Percentiles rank a stretch among this genome's conserved stretches.
phyloP scores from a whole-genome alignment of 345 rosid species.

The Turnera subulata region DNA sequence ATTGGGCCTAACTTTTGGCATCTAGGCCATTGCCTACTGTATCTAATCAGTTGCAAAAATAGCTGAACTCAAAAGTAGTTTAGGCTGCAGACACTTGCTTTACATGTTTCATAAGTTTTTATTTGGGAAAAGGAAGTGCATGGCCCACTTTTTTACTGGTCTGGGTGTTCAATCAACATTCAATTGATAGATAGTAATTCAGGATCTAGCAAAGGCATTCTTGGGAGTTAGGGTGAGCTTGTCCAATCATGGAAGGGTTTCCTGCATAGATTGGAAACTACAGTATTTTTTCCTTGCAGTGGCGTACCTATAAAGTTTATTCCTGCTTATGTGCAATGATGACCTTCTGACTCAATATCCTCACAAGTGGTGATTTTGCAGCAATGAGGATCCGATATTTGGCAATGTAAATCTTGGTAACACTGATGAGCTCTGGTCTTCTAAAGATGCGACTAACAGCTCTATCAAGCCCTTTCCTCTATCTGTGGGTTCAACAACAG shows the following conservation, averaged over 20 bases:
- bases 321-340: conserved; percentile 10
- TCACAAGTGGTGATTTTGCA: conserved; percentile 94
- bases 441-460: conserved; percentile 51
- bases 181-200: neutral
- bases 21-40: conserved; percentile 3
- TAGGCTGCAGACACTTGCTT: neutral
- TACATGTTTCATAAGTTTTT: neutral
- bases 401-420: conserved; percentile 59
- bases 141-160: neutral
- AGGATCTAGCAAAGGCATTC: no score
- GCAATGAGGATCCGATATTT: conserved; percentile 84
- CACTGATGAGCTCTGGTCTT: conserved; percentile 75
- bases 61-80: neutral
- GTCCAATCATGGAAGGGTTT: conserved; percentile 2
- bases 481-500: conserved; percentile 42
- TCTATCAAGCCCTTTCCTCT: conserved; percentile 49
- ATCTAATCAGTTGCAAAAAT: neutral
- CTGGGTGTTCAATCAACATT: neutral
- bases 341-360: conserved; percentile 69
- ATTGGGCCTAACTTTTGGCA: neutral
- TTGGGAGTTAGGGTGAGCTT: conserved; percentile 1
- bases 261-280: neutral
- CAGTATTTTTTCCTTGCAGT: neutral
- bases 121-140: conserved; percentile 1
- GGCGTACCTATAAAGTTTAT: neutral